These are phyloP conservation scores for Malus hybrid DNA, from an alignment of 331 rosid species.

Conservation along the genomic window DNA sequence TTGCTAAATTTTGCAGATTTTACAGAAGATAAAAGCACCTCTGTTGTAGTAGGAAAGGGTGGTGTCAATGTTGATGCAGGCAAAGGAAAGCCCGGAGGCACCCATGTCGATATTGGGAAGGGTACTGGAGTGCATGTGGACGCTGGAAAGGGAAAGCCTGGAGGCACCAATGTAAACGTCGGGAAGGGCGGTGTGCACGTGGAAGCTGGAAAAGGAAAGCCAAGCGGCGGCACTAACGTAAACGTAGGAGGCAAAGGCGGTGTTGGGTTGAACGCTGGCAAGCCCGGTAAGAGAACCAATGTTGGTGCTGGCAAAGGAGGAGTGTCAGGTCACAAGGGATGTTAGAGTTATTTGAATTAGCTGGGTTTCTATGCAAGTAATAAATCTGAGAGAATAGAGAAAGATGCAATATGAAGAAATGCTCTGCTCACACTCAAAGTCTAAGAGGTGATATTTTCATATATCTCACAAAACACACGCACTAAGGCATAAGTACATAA, in stretches of 20 bases:
- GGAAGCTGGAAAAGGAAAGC: slow-evolving; percentile 19
- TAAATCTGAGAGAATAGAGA: too few relatives aligned
- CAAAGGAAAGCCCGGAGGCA: too few relatives aligned
- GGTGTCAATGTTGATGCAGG: slow-evolving; percentile 24
- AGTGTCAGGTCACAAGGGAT: slow-evolving; percentile 48
- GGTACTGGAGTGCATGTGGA: slow-evolving; percentile 27
- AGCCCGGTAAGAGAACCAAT: slow-evolving; percentile 24
- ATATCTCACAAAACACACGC: too few relatives aligned
- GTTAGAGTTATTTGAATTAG: too few relatives aligned
- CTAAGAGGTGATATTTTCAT: too few relatives aligned
- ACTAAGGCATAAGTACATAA: too few relatives aligned
- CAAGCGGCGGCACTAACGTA: slow-evolving; percentile 25
- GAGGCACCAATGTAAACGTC: slow-evolving; percentile 20
- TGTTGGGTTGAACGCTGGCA: slow-evolving; percentile 20
- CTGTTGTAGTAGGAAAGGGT: slow-evolving; percentile 46
- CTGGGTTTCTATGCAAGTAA: too few relatives aligned
- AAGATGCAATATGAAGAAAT: too few relatives aligned
- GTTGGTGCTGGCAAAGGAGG: slow-evolving; percentile 66
- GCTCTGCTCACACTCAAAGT: too few relatives aligned
- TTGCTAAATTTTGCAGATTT: slow-evolving; percentile 33
- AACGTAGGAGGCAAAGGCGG: slow-evolving; percentile 26
- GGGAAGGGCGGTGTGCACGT: slow-evolving; percentile 44
- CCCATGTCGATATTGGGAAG: slow-evolving; percentile 15
- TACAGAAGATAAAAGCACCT: slow-evolving; percentile 45
- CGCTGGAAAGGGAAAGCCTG: slow-evolving; percentile 28